Evolutionary conservation across 305 asterid genomes (phyloP).

Genomic region (Rubia peregrina): DNA sequence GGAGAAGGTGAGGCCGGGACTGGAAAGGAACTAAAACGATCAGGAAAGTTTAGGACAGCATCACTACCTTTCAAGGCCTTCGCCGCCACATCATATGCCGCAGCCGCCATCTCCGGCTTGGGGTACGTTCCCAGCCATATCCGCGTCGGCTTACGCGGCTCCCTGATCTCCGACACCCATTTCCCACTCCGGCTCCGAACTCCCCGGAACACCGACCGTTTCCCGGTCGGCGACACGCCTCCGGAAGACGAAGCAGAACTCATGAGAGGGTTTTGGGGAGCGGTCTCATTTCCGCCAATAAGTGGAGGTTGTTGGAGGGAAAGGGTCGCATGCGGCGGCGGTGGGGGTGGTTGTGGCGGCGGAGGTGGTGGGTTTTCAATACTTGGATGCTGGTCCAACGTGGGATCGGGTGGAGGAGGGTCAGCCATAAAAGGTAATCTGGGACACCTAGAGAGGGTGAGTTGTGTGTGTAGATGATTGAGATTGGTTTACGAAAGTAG

Average conservation of each 20-base stretch:
- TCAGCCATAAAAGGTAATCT: constrained; percentile 25
- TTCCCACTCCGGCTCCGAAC: constrained; percentile 31
- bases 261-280: not conserved
- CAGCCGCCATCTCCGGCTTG: constrained; percentile 37
- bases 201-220: constrained; percentile 29
- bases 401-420: constrained; percentile 11
- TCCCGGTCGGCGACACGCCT: constrained; percentile 12
- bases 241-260: not conserved
- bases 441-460: not conserved
- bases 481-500: constrained; percentile 11
- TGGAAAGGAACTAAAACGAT: constrained; percentile 26
- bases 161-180: constrained; percentile 64
- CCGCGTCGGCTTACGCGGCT: constrained; percentile 67
- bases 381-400: constrained; percentile 10
- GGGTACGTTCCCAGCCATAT: constrained; percentile 86
- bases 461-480: constrained; percentile 5
- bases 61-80: constrained; percentile 34
- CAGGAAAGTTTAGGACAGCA: constrained; percentile 39
- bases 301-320: not conserved
- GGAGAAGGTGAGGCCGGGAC: constrained; percentile 53
- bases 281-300: not conserved
- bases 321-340: constrained; percentile 12
- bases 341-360: constrained; percentile 10
- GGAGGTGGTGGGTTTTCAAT: not conserved
- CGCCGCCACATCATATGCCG: constrained; percentile 38